Conservation (phyloP, 306 rosid species). For the Corylus heterophylla region DNA sequence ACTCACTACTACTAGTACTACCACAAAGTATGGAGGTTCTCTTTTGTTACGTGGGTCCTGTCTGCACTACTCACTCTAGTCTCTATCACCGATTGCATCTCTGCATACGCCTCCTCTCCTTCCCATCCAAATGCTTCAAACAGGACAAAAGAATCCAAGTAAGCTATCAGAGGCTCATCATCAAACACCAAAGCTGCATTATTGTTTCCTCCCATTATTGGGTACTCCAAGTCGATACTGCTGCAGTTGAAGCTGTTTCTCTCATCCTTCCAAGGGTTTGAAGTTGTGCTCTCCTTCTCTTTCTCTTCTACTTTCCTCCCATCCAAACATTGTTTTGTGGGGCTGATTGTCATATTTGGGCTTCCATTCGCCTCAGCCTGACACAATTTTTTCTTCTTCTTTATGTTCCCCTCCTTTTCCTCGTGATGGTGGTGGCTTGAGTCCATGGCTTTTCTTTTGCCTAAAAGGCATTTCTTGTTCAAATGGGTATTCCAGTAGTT, state of each 20-base stretch:
- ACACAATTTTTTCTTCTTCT: not conserved
- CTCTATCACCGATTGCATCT: conserved; percentile 1
- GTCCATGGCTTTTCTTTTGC: conserved; percentile 27
- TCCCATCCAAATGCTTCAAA: conserved; percentile 42
- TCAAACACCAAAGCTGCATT: conserved; percentile 30
- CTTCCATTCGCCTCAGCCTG: not conserved
- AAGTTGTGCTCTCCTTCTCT: not conserved
- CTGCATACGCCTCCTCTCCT: conserved; percentile 14
- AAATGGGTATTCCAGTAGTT: conserved; percentile 74
- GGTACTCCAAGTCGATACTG: conserved; percentile 17
- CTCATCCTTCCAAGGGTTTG: conserved; percentile 7
- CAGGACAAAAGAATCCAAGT: conserved; percentile 37
- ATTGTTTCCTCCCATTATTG: conserved; percentile 21
- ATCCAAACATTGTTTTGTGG: not conserved
- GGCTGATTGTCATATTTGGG: not conserved
- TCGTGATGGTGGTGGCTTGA: conserved; percentile 6
- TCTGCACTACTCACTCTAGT: no score
- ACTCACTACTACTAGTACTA: no score
- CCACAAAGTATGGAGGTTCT: not conserved
- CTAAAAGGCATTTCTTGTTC: conserved; percentile 40
- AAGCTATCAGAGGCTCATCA: conserved; percentile 39
- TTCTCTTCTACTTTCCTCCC: not conserved
- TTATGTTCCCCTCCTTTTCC: conserved; percentile 1
- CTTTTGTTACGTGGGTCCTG: not conserved
- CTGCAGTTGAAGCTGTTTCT: conserved; percentile 19